phyloP scores from a whole-genome alignment of 225 moss, liverwort and hornwort species.

The Rhytidiadelphus loreus region DNA sequence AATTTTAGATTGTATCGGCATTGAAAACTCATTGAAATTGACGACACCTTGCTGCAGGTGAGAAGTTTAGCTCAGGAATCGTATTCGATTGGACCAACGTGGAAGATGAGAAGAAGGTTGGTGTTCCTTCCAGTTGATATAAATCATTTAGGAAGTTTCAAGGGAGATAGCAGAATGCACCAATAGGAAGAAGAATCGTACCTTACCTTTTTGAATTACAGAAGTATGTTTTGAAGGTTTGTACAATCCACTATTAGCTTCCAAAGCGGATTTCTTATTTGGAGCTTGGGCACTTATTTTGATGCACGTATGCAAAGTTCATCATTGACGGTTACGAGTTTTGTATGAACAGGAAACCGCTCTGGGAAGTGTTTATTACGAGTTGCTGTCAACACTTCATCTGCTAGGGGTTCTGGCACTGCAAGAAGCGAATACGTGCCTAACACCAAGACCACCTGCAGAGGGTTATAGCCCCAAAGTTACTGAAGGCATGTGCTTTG shows the following conservation, averaged over 20 bases:
- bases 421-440: slow-evolving; percentile 35
- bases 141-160: background rate
- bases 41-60: slow-evolving; percentile 3
- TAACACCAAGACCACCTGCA: slow-evolving; percentile 33
- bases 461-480: slow-evolving; percentile 37
- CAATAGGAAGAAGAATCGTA: background rate
- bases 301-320: background rate
- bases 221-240: background rate
- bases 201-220: background rate
- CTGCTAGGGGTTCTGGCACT: slow-evolving; percentile 21
- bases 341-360: slow-evolving; percentile 9
- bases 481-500: slow-evolving; percentile 29
- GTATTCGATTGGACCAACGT: slow-evolving; percentile 48
- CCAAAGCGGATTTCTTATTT: too few species aligned
- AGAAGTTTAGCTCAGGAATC: slow-evolving; percentile 27
- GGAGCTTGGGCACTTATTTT: background rate
- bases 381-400: slow-evolving; percentile 39
- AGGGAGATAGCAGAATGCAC: background rate
- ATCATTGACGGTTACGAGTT: background rate
- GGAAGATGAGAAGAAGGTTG: slow-evolving; percentile 49
- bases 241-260: too few species aligned
- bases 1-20: background rate
- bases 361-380: slow-evolving; percentile 33
- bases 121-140: background rate
- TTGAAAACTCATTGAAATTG: background rate